A percentile compares a stretch with the other conserved stretches of the same genome.
These are phyloP conservation scores for Papiliotrema laurentii DNA, from an alignment of 1,284 basidiomycete species.

Conservation along the genomic window DNA sequence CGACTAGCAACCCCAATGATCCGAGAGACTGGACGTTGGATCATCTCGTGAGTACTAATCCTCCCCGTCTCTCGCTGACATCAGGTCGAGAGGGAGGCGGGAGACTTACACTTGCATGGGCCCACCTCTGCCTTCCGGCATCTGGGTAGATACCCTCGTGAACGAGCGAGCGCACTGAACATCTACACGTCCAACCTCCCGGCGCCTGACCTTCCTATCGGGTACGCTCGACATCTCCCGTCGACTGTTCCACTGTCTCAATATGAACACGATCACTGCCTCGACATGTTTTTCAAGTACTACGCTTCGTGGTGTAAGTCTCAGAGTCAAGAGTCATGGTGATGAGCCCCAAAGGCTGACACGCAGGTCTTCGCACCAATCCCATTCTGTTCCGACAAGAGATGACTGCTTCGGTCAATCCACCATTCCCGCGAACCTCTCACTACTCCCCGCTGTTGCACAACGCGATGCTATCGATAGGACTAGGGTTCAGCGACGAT, in stretches of 20 bases:
- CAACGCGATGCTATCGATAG: constrained; percentile 61
- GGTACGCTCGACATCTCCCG: constrained; percentile 22
- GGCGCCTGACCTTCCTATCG: constrained; percentile 4
- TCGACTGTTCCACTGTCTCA: constrained; percentile 15
- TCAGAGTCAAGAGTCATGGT: not conserved
- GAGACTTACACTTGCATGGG: constrained; percentile 25
- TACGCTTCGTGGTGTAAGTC: constrained; percentile 28
- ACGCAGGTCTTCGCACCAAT: constrained; percentile 21
- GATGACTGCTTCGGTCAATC: constrained; percentile 28
- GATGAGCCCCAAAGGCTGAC: constrained; percentile 2
- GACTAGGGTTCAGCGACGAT: constrained; percentile 58
- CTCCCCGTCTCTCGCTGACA: not conserved
- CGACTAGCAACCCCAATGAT: constrained; percentile 1
- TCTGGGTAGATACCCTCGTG: constrained; percentile 16
- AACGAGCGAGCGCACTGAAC: not conserved
- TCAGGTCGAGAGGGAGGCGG: constrained; percentile 22
- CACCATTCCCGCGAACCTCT: constrained; percentile 44
- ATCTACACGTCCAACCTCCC: constrained; percentile 3
- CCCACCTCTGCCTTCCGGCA: constrained; percentile 29
- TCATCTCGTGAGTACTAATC: constrained; percentile 13
- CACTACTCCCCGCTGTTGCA: constrained; percentile 69
- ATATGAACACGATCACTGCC: constrained; percentile 19
- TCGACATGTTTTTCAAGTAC: constrained; percentile 26
- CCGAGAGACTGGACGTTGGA: constrained; percentile 15
- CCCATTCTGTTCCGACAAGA: constrained; percentile 21